Evolutionary conservation across 2,329 filamentous ascomycete species (phyloP).

Genomic region (Epichloe sibirici): DNA sequence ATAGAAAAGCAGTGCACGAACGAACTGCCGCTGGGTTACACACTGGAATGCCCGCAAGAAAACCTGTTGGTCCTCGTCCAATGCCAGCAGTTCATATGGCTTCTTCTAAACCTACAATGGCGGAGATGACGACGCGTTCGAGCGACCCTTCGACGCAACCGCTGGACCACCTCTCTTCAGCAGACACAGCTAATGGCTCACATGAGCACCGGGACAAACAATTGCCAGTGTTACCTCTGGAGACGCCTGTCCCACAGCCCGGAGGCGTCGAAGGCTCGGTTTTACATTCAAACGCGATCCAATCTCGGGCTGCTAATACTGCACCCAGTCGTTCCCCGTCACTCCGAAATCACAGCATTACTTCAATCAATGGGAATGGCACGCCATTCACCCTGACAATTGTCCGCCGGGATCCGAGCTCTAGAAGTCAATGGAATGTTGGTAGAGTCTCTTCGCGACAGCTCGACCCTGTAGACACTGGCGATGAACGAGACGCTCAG

Average conservation of each 20-base stretch:
- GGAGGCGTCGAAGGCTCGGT: neutral
- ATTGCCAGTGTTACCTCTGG: neutral
- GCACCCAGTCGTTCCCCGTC: constrained; percentile 22
- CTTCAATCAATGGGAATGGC: constrained; percentile 16
- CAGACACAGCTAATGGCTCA: neutral
- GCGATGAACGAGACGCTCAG: constrained; percentile 12
- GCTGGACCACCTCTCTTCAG: neutral
- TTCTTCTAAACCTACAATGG: neutral
- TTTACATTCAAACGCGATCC: neutral
- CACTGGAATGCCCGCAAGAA: constrained; percentile 13
- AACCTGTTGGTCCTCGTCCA: constrained; percentile 17
- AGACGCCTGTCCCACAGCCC: neutral
- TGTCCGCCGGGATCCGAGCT: constrained; percentile 60
- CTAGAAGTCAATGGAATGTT: constrained; percentile 64
- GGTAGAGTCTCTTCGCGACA: constrained; percentile 49
- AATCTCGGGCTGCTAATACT: neutral
- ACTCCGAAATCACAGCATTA: constrained; percentile 21
- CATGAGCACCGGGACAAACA: neutral
- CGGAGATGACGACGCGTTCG: neutral
- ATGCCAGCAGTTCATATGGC: constrained; percentile 1
- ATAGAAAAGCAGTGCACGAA: neutral
- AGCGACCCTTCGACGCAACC: neutral
- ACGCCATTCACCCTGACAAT: constrained; percentile 45
- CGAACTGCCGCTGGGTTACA: constrained; percentile 9
- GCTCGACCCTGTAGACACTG: constrained; percentile 22